Evolutionary conservation across 106 monocot genomes (phyloP).

Genomic region (Platanthera zijinensis): DNA sequence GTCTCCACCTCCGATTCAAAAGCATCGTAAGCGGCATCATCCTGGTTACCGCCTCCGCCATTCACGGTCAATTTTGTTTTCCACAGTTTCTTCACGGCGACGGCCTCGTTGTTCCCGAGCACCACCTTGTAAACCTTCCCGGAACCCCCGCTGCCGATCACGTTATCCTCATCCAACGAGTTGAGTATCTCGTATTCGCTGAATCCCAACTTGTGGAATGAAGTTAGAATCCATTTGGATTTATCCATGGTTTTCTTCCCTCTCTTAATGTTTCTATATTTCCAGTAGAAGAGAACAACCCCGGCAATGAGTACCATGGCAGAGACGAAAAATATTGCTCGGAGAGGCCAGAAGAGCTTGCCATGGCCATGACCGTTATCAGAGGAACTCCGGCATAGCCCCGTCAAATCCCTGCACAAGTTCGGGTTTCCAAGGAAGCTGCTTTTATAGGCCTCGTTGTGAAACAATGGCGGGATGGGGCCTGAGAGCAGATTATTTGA

Average conservation of each 20-base stretch:
- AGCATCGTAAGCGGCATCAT: not conserved
- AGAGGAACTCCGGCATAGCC: slow-evolving; percentile 26
- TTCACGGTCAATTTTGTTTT: not conserved
- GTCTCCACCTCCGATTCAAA: slow-evolving; percentile 17
- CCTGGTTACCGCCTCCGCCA: not conserved
- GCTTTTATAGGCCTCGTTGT: slow-evolving; percentile 21
- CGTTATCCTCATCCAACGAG: slow-evolving; percentile 31
- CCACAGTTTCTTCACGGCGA: slow-evolving; percentile 41
- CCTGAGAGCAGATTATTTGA: slow-evolving; percentile 61
- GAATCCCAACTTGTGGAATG: slow-evolving; percentile 65
- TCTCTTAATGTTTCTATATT: slow-evolving; percentile 21
- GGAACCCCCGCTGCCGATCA: slow-evolving; percentile 33
- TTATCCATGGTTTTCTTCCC: slow-evolving; percentile 18
- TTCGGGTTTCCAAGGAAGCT: slow-evolving; percentile 63
- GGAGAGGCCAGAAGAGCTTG: slow-evolving; percentile 24
- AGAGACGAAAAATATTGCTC: slow-evolving; percentile 24
- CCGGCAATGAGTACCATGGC: slow-evolving; percentile 23
- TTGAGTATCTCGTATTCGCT: slow-evolving; percentile 24
- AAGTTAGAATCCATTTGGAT: slow-evolving; percentile 48
- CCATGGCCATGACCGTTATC: not conserved
- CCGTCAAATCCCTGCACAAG: slow-evolving; percentile 25
- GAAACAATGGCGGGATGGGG: slow-evolving; percentile 32
- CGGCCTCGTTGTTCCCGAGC: slow-evolving; percentile 18
- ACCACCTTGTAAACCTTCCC: slow-evolving; percentile 48
- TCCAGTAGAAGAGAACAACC: slow-evolving; percentile 21